Evolutionary conservation across 208 protist species (phyloP), one percentile per base, ranked within the genome.

Genomic region (Leishmania braziliensis): DNA sequence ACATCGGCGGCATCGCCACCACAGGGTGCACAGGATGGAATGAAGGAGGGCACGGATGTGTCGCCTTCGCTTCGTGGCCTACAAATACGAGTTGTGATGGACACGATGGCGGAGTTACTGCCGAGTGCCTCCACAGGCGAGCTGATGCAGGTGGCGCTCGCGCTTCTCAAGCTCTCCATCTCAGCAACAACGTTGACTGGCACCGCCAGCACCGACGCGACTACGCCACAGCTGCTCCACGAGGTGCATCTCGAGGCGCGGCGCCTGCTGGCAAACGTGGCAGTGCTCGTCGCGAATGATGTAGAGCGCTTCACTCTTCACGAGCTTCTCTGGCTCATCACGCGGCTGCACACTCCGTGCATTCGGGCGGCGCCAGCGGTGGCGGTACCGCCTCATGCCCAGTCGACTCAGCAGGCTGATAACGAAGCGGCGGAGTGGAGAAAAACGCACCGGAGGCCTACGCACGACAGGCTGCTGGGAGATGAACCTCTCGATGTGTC

Each of bases 61-160:
- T 20, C 26, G 53, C 53, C 10, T n/a, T 33, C 75, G 0, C 33
- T 69, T 66, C 58, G 60, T 46, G 43, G 3, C 8, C 16, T 77
- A 48, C 54, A 77, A 3, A 73, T 66, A 20, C 73, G 82, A 16
- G 48, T 86, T 0, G 33, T 86, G 26, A 54, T 82, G 23, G 71
- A 79, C 9, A 79, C 80, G 9, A 53, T 88, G 9, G 62, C 54
- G 9, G 86, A 90, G 46, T 43, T 90, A 65, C 78, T 90, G 63
- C 86, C 86, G 46, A 86, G 78, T 16, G 81, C 81, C 2, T 75
- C 79, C 16, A 54, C 54, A 0, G 6, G 16, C 2, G 84, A 88
- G 58, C 77, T 88, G 33, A 54, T 88, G 14, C 54, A 56, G 12
- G 80, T 82, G 6, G 71, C 66, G 26, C 73, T 78, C n/a, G 66